Evolutionary conservation across 2,329 filamentous ascomycete genomes (phyloP).

Genomic region (Hawksworthiomyces lignivorus): DNA sequence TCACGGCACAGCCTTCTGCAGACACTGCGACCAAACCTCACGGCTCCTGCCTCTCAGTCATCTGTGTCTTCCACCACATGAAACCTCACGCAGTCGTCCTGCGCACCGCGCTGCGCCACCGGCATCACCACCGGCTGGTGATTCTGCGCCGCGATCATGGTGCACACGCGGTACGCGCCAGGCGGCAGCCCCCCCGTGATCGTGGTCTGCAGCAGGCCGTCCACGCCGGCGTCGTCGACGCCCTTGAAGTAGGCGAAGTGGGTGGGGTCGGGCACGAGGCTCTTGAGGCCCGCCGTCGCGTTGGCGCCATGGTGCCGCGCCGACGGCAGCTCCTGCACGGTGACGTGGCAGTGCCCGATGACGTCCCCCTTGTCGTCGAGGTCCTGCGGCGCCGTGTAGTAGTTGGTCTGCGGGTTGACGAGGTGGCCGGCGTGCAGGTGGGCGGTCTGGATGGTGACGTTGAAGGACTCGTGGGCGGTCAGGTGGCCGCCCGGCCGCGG

Average conservation of each 20-base stretch:
- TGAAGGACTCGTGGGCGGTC: slow-evolving; percentile 33
- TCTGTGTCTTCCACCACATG: slow-evolving; percentile 28
- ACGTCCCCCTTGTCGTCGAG: slow-evolving; percentile 32
- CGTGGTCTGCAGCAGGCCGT: slow-evolving; percentile 35
- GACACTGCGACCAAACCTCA: no score
- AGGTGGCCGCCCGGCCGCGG: slow-evolving; percentile 36
- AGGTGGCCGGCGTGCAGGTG: slow-evolving; percentile 46
- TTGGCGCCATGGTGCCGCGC: slow-evolving; percentile 23
- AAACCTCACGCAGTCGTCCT: slow-evolving; percentile 46
- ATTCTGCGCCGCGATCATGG: slow-evolving; percentile 41
- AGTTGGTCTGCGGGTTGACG: slow-evolving; percentile 45
- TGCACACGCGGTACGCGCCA: slow-evolving; percentile 44
- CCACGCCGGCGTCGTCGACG: slow-evolving; percentile 44
- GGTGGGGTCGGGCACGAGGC: slow-evolving; percentile 23
- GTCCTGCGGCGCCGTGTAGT: slow-evolving; percentile 47
- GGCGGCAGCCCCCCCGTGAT: slow-evolving; percentile 38
- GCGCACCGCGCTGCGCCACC: slow-evolving; percentile 43
- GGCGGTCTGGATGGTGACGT: slow-evolving; percentile 37
- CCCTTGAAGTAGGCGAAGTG: slow-evolving; percentile 51
- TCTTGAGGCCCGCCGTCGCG: slow-evolving; percentile 20
- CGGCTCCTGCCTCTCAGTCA: no score
- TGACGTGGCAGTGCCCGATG: slow-evolving; percentile 42
- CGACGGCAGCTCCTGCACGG: slow-evolving; percentile 39
- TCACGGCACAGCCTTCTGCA: no score
- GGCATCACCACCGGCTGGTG: slow-evolving; percentile 53